Conservation (phyloP, 1,139 yeast species). For the Cylindricascospora bacillispora region DNA sequence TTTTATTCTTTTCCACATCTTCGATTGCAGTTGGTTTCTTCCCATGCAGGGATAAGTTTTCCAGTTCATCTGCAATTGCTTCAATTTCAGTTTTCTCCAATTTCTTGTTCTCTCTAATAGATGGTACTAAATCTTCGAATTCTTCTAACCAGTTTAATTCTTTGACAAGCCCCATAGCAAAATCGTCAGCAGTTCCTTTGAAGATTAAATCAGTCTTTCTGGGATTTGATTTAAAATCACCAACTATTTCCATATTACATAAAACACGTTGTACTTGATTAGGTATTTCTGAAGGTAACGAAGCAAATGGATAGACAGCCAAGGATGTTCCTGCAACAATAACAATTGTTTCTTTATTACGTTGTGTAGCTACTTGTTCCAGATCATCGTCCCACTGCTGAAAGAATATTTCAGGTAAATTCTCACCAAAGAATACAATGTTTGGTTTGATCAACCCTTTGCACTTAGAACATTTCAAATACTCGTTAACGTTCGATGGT, state of each 20-base stretch:
- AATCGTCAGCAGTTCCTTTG: constrained; percentile 50
- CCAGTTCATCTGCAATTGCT: neutral
- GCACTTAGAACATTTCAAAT: constrained; percentile 45
- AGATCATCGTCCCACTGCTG: constrained; percentile 54
- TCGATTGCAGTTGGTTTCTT: too few relatives aligned
- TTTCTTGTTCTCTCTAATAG: neutral
- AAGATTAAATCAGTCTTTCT: constrained; percentile 49
- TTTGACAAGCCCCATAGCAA: constrained; percentile 41
- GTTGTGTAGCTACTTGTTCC: constrained; percentile 10
- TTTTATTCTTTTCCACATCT: too few relatives aligned
- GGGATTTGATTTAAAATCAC: constrained; percentile 43
- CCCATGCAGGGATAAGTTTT: constrained; percentile 1
- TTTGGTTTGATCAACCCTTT: constrained; percentile 78
- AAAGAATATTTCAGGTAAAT: constrained; percentile 58
- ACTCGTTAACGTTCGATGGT: constrained; percentile 11
- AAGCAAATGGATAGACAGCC: constrained; percentile 82
- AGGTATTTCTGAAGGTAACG: constrained; percentile 55
- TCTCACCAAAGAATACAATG: constrained; percentile 87
- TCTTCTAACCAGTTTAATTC: constrained; percentile 55
- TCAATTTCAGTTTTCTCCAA: constrained; percentile 1
- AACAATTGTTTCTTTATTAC: constrained; percentile 47
- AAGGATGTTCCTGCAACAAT: constrained; percentile 89
- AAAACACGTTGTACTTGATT: constrained; percentile 43
- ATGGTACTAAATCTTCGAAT: constrained; percentile 27
- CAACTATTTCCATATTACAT: constrained; percentile 66